A percentile compares a stretch with the other conserved stretches of the same genome.
Evolutionary conservation across 306 rosid genomes (phyloP).

Genomic region (Leucaena leucocephala): DNA sequence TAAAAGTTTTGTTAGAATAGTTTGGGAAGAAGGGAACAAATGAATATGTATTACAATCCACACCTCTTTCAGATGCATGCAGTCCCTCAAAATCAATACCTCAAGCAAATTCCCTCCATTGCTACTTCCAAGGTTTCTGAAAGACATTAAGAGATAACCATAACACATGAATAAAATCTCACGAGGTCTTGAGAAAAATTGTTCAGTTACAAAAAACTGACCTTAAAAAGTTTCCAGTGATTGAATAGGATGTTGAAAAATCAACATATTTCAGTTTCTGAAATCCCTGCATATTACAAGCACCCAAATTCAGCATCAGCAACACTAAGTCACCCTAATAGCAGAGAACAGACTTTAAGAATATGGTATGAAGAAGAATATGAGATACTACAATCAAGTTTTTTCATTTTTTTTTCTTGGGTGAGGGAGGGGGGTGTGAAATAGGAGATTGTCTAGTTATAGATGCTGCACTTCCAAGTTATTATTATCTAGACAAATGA

Average conservation of each 20-base stretch:
- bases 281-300: constrained; percentile 67
- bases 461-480: constrained; percentile 28
- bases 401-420: neutral
- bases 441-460: constrained; percentile 5
- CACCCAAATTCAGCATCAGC: constrained; percentile 2
- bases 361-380: neutral
- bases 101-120: constrained; percentile 71
- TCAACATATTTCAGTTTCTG: constrained; percentile 77
- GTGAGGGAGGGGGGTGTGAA: neutral
- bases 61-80: constrained; percentile 99
- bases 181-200: constrained; percentile 22
- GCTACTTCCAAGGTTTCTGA: constrained; percentile 85
- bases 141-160: constrained; percentile 21
- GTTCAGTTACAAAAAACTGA: constrained; percentile 38
- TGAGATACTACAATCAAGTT: neutral
- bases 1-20: constrained; percentile 12
- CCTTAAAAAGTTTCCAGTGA: constrained; percentile 93
- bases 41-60: constrained; percentile 3
- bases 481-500: constrained; percentile 23
- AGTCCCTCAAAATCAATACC: constrained; percentile 90
- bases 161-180: constrained; percentile 6
- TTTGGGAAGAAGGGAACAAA: constrained; percentile 28
- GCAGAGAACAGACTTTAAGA: constrained; percentile 1
- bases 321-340: neutral
- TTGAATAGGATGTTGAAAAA: constrained; percentile 93